Percentiles rank a stretch among this genome's conserved stretches.
These are phyloP conservation scores for Sporothrix pallida DNA, from an alignment of 2,329 filamentous ascomycete species.

Conservation along the genomic window DNA sequence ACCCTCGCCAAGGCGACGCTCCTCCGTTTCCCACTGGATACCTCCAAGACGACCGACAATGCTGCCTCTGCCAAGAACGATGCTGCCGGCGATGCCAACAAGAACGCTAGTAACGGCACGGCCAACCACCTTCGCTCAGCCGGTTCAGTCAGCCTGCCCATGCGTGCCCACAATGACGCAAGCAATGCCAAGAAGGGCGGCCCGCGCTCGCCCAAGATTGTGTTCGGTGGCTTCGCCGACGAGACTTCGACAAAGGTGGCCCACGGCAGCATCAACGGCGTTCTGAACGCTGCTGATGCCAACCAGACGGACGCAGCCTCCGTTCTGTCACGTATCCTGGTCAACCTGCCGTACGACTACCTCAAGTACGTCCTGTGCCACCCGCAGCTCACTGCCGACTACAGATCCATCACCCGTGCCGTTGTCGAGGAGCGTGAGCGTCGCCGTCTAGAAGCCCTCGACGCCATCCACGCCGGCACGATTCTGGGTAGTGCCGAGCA, in stretches of 20 bases:
- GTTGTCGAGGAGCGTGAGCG: slow-evolving; percentile 64
- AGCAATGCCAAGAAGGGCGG: neutral
- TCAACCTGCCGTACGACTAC: slow-evolving; percentile 72
- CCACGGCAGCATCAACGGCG: slow-evolving; percentile 19
- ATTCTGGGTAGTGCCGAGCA: slow-evolving; percentile 18
- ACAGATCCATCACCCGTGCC: slow-evolving; percentile 41
- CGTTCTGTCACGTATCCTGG: slow-evolving; percentile 66
- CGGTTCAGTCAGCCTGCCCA: slow-evolving; percentile 36
- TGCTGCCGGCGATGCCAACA: neutral
- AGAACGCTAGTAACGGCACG: neutral
- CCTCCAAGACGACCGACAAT: neutral
- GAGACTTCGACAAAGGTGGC: neutral
- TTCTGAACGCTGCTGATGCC: neutral
- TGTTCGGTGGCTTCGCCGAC: slow-evolving; percentile 69
- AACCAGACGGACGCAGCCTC: slow-evolving; percentile 46
- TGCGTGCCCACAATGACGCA: neutral
- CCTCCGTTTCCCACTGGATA: slow-evolving; percentile 5
- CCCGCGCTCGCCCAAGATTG: slow-evolving; percentile 53
- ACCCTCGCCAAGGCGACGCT: slow-evolving; percentile 40
- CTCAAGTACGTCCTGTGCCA: slow-evolving; percentile 71
- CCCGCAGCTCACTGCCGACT: slow-evolving; percentile 51
- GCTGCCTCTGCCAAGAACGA: neutral
- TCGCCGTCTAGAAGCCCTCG: slow-evolving; percentile 56
- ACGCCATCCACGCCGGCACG: slow-evolving; percentile 38
- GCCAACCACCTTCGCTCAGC: slow-evolving; percentile 27